phyloP scores from a whole-genome alignment of 129 eudicot genomes.

The Deinandra increscens region DNA sequence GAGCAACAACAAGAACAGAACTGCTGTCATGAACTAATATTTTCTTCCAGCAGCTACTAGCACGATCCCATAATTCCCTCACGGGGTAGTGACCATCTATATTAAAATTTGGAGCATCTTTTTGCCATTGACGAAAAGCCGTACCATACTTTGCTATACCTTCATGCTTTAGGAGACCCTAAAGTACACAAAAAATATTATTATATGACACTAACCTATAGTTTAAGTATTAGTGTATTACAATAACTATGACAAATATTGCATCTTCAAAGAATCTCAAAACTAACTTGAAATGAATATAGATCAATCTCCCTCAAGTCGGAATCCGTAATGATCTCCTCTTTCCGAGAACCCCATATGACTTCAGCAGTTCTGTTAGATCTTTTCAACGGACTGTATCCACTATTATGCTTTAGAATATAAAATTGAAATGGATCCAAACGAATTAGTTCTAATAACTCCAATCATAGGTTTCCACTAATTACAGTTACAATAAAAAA shows the following conservation, averaged over 20 bases:
- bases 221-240: not conserved
- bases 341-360: slow-evolving; percentile 78
- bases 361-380: slow-evolving; percentile 94
- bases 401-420: slow-evolving; percentile 1
- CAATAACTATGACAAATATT: slow-evolving; percentile 3
- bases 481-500: too few relatives aligned
- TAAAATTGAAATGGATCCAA: not conserved
- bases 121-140: slow-evolving; percentile 81
- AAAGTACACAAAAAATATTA: not conserved
- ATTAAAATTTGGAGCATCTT: slow-evolving; percentile 73
- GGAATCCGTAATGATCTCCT: slow-evolving; percentile 64
- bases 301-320: slow-evolving; percentile 92
- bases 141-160: slow-evolving; percentile 78
- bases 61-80: slow-evolving; percentile 93
- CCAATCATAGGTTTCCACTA: not conserved
- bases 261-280: slow-evolving; percentile 13
- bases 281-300: slow-evolving; percentile 89
- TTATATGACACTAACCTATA: not conserved
- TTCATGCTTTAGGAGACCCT: slow-evolving; percentile 95
- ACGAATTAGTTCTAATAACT: too few relatives aligned
- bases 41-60: slow-evolving; percentile 79
- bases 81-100: slow-evolving; percentile 95
- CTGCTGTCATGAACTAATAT: slow-evolving; percentile 74
- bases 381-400: slow-evolving; percentile 74
- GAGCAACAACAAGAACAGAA: slow-evolving; percentile 96